These are phyloP conservation scores for Asterochloris sp. DNA, from an alignment of 139 green algal genomes.

Conservation along the genomic window DNA sequence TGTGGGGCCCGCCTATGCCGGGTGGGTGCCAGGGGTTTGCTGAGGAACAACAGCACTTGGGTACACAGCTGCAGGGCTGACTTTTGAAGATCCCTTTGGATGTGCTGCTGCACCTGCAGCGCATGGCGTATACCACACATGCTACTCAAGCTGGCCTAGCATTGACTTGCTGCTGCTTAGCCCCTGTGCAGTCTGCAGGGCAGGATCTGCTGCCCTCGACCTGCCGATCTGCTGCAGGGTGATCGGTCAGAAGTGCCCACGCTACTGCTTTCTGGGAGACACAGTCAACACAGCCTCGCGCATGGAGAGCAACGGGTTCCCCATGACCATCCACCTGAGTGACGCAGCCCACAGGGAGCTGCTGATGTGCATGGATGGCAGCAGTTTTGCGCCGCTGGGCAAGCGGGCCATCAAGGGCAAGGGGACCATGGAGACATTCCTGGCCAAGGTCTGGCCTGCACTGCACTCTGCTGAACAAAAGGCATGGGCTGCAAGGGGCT, in stretches of 20 bases:
- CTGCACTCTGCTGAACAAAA: not conserved
- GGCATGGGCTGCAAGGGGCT: too few species aligned
- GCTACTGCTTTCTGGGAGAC: slow-evolving; percentile 50
- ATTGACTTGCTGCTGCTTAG: too few species aligned
- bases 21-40: not conserved
- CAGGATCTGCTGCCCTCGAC: too few species aligned
- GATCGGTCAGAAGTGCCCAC: slow-evolving; percentile 49
- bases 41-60: too few species aligned
- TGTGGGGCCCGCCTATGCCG: slow-evolving; percentile 41
- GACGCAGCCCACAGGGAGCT: slow-evolving; percentile 21
- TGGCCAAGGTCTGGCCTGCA: slow-evolving; percentile 21
- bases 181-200: too few species aligned
- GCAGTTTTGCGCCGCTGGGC: slow-evolving; percentile 24
- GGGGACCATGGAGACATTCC: slow-evolving; percentile 37
- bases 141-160: too few species aligned
- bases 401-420: slow-evolving; percentile 47
- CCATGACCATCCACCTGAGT: slow-evolving; percentile 42
- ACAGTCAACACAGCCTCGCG: slow-evolving; percentile 47
- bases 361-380: not conserved
- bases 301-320: slow-evolving; percentile 44
- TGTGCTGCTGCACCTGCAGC: too few species aligned
- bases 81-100: too few species aligned
- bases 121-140: too few species aligned
- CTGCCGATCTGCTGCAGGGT: not conserved
- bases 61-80: too few species aligned